phyloP scores from a whole-genome alignment of 2,329 filamentous ascomycete genomes.

The Aspergillus ibericus region DNA sequence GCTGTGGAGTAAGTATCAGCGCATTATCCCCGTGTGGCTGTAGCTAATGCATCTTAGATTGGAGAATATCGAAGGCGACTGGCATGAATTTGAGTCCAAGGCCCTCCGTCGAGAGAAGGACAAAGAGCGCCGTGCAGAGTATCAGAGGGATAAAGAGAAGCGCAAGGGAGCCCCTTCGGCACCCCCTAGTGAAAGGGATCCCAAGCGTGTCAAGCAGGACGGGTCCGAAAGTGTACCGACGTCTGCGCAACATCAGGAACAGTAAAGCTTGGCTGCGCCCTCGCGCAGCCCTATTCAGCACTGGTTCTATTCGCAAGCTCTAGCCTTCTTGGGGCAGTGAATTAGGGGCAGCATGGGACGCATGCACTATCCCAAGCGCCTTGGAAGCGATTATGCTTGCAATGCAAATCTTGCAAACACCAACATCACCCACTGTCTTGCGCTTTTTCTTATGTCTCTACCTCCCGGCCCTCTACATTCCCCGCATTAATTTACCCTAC shows the following conservation, averaged over 20 bases:
- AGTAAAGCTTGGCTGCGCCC: slow-evolving; percentile 1
- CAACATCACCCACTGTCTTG: background rate
- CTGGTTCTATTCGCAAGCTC: background rate
- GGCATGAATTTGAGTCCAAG: slow-evolving; percentile 99
- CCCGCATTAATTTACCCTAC: background rate
- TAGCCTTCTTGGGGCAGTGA: background rate
- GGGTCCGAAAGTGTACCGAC: slow-evolving; percentile 18
- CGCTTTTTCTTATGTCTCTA: background rate
- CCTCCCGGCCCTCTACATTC: background rate
- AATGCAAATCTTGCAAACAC: background rate
- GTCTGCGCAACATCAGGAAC: slow-evolving; percentile 7
- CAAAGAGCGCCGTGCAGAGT: slow-evolving; percentile 53
- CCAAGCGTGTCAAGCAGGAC: slow-evolving; percentile 40
- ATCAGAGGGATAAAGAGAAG: slow-evolving; percentile 51
- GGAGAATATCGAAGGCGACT: slow-evolving; percentile 81
- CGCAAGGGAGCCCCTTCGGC: slow-evolving; percentile 43
- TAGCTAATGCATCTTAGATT: slow-evolving; percentile 54
- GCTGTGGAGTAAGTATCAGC: slow-evolving; percentile 71
- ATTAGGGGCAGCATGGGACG: background rate
- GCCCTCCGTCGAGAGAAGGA: slow-evolving; percentile 85
- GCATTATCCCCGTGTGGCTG: background rate
- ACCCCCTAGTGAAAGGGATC: slow-evolving; percentile 40
- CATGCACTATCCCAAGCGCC: background rate
- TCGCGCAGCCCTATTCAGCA: background rate
- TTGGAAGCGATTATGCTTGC: background rate